These are phyloP conservation scores for Bipolaris zeicola DNA, from an alignment of 2,329 filamentous ascomycete genomes.

Conservation along the genomic window DNA sequence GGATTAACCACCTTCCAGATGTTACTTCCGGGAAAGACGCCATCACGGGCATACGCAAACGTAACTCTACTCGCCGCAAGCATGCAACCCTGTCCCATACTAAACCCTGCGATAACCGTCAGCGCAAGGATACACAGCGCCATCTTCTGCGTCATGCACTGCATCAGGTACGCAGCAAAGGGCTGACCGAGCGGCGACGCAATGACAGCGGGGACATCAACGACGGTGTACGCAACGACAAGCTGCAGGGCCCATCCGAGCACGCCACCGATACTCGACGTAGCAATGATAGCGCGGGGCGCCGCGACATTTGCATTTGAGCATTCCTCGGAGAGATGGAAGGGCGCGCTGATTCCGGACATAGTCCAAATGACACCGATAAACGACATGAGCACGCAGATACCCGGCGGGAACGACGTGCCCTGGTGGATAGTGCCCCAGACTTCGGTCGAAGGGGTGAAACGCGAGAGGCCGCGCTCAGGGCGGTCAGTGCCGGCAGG, in stretches of 20 bases:
- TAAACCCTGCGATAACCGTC: slow-evolving; percentile 72
- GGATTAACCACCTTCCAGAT: slow-evolving; percentile 66
- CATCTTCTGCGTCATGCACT: slow-evolving; percentile 65
- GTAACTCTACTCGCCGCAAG: slow-evolving; percentile 70
- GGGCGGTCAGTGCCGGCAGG: slow-evolving; percentile 62
- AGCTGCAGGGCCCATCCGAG: slow-evolving; percentile 77
- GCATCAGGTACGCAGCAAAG: slow-evolving; percentile 71
- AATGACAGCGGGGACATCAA: slow-evolving; percentile 65
- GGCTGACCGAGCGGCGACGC: slow-evolving; percentile 69
- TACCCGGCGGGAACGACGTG: slow-evolving; percentile 70
- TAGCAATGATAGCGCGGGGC: slow-evolving; percentile 73
- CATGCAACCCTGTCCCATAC: slow-evolving; percentile 76
- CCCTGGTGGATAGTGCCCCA: slow-evolving; percentile 70
- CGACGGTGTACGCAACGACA: slow-evolving; percentile 73
- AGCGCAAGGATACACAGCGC: slow-evolving; percentile 67
- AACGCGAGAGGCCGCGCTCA: slow-evolving; percentile 61
- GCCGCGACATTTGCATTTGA: slow-evolving; percentile 73
- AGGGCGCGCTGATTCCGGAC: slow-evolving; percentile 70
- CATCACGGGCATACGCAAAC: slow-evolving; percentile 75
- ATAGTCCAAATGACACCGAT: slow-evolving; percentile 73
- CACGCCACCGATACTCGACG: slow-evolving; percentile 67
- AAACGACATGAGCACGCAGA: slow-evolving; percentile 74
- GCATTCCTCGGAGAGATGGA: slow-evolving; percentile 77
- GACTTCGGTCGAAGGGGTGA: slow-evolving; percentile 63
- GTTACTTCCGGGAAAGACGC: slow-evolving; percentile 67